Evolutionary conservation across 129 eudicot genomes (phyloP), one percentile per base, ranked within the genome.

Genomic region (Lactuca sativa): DNA sequence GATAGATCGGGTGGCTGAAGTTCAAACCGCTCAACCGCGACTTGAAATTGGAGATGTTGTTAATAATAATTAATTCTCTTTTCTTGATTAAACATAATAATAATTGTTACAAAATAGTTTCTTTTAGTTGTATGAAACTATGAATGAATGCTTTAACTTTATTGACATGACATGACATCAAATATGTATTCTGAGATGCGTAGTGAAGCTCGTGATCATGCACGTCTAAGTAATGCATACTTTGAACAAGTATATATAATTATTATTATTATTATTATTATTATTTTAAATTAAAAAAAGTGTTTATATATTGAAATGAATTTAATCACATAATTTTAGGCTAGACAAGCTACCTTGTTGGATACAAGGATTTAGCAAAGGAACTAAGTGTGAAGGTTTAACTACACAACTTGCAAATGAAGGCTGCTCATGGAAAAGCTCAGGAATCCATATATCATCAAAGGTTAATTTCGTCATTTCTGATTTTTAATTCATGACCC

Each of bases 131-230:
- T 18, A 18, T 18, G 21, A 18, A 18, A 18, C 21, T 57, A 66
- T 64, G 15, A 66, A 61, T 75, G 59, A 77, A 38, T 77, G 77
- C 72, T 18, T 83, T 83, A 74, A 81, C 73, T 67, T 76, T 77
- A 75, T 78, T 78, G 90, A 77, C 74, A 71, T 84, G 44, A 34
- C 21, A 0, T 18, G 0, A 83, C 96, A 92, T 96, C 83, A 75
- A 92, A 86, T 83, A 74, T 89, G 87, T 92, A 89, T 70, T 74
- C 96, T 76, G 98, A 92, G 59, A 78, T 80, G 81, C 88, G 91
- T 56, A 92, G 86, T 73, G 98, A 92, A 63, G 98, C 98, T 79
- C 88, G 92, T 62, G 98, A 89, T 66, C 89, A 86, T 69, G 96
- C 95, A 62, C 95, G 95, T 54, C 16, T 89, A 54, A 88, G 90